A percentile compares a stretch with the other conserved stretches of the same genome.
phyloP scores from a whole-genome alignment of 2,329 filamentous ascomycete genomes.

The Penicillium sp. region DNA sequence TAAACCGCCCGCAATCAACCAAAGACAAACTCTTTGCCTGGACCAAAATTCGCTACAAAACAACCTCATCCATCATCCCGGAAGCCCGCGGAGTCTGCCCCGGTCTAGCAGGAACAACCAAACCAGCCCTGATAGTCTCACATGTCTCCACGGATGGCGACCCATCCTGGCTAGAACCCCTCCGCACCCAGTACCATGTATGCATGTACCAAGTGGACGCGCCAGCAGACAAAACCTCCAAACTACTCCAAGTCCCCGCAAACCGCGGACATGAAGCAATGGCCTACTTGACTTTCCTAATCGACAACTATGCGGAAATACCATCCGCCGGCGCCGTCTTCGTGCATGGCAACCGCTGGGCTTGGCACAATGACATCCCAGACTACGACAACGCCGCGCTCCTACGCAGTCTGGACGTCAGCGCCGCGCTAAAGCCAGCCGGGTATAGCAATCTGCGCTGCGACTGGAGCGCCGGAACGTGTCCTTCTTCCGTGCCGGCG shows the following conservation, averaged over 20 bases:
- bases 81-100: constrained; percentile 46
- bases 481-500: constrained; percentile 33
- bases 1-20: constrained; percentile 34
- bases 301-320: constrained; percentile 47
- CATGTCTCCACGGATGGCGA: constrained; percentile 45
- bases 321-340: constrained; percentile 44
- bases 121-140: constrained; percentile 50
- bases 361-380: constrained; percentile 49
- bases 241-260: constrained; percentile 45
- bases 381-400: constrained; percentile 49
- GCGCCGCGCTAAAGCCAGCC: constrained; percentile 36
- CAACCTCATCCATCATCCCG: constrained; percentile 37
- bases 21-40: constrained; percentile 42
- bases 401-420: constrained; percentile 41
- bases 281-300: constrained; percentile 49
- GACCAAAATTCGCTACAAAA: constrained; percentile 46
- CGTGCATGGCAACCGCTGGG: constrained; percentile 45
- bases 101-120: constrained; percentile 38
- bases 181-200: constrained; percentile 45
- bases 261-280: constrained; percentile 52
- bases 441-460: constrained; percentile 54
- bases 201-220: constrained; percentile 49
- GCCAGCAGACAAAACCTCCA: constrained; percentile 24
- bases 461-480: constrained; percentile 51
- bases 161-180: constrained; percentile 42